Base-by-base conservation (phyloP, 257 asterid genomes). In the Hygrophila difformis region DNA sequence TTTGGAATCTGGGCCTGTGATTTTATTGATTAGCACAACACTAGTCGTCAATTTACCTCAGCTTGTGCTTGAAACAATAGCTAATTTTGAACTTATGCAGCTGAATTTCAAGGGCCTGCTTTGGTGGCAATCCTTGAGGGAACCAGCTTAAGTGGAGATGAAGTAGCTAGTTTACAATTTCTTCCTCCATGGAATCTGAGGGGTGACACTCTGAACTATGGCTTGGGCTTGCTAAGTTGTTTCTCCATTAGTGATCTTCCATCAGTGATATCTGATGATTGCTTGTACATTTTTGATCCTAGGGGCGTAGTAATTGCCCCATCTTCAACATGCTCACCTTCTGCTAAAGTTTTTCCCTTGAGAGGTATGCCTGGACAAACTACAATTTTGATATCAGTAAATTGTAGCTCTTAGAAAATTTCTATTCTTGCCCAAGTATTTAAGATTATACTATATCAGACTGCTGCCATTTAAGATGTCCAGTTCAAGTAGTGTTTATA, bases 61-160 rank as follows among this genome's bases (percentile, higher is more conserved):
- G 23, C 18, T 60, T 72, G 29, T 65, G 50, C 58, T 47, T 24
- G 59, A 18, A 22, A 61, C 31, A 47, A 16, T 61, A 46, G 44
- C 51, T 47, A 34, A 44, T 34, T 51, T 48, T 47, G 65, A 62
- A 56, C 49, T 59, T 49, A 47, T 72, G 74, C 87, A 87, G 97
- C 95, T 67, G 97, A 88, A 55, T 88, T 84, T 77, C 97, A 88
- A 71, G 97, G 97, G 61, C 95, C 97, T 47, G 93, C 93, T 7
- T 76, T 84, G 51, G 76, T 88, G 68, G 93, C 77, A 49, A 63
- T 84, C 55, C 49, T 88, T 63, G 97, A 88, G 75, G 95, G 93
- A 49, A 86, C 88, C 64, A 70, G 79, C 74, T 77, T 88, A 68
- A 79, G 69, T 66, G 84, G 86, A 63, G 97, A 88, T 60, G 97